Base-by-base conservation (phyloP, 306 rosid genomes). In the Fagus crenata region DNA sequence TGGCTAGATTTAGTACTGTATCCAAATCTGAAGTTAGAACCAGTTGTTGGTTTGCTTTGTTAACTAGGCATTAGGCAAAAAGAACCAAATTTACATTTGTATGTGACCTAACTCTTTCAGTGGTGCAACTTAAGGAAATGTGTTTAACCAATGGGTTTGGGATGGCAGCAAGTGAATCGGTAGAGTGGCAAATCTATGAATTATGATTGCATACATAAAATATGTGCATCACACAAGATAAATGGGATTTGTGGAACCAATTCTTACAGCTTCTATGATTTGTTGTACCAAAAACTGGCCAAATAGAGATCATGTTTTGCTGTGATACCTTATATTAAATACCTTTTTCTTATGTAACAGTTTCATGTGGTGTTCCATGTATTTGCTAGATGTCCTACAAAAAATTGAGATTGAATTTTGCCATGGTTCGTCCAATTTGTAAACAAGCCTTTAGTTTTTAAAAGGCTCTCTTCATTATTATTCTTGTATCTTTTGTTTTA, bases 1-100 rank as follows among this genome's bases (percentile, higher is more conserved):
- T 37, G 56, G 68, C 69, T 40, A 32, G 37, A 60, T 49, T 12
- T 73, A 67, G 63, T 68, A 55, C 14, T 58, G 64, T 58, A 58
- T 72, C 51, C 51, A 46, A 46, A 46, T 46, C 51, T 2, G 53
- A 64, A 55, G 35, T 64, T 35, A 69, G 71, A 64, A 56, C 64
- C 70, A 42, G 49, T 65, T 18, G 1, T 65, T 65, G 37, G 70
- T 39, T 65, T 33, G 12, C 11, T 17, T 37, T 17, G 31, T 65
- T 9, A 15, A 65, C 43, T 15, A 65, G 6, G 70, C 31, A 15
- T 17, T 3, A 65, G 70, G 70, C 5, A 2, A 60, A 60, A 17
- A 65, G 13, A 37, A 37, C 36, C 32, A 32, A n/a, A 17, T 17
- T 65, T 65, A 36, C 46, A 37, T 65, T 37, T 65, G 7, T 33